Conservation (phyloP, 441 rosid genomes). For the Kokia cookei region DNA sequence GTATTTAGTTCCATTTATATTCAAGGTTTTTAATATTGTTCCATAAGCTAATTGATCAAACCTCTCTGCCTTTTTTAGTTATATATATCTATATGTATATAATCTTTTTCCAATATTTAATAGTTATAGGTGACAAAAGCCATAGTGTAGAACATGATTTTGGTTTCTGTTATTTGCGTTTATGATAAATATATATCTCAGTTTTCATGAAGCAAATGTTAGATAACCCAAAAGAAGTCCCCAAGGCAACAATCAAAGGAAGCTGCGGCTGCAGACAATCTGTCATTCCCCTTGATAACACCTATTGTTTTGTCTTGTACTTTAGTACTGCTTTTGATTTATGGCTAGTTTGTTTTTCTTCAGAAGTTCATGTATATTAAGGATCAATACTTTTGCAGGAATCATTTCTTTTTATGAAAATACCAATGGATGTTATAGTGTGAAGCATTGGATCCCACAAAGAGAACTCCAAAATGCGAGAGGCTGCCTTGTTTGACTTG, state of each 20-base stretch:
- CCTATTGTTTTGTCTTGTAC: background rate
- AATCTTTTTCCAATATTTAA: background rate
- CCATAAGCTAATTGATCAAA: background rate
- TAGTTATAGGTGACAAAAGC: background rate
- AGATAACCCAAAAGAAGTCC: background rate
- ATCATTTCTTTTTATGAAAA: conserved; percentile 4
- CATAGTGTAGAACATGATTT: background rate
- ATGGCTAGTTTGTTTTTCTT: background rate
- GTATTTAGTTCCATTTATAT: background rate
- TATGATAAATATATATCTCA: background rate
- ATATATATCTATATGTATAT: background rate
- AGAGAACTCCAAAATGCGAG: conserved; percentile 95
- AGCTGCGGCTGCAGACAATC: background rate
- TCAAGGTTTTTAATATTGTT: background rate
- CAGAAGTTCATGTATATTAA: conserved; percentile 2
- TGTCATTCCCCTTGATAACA: background rate
- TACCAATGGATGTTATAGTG: conserved; percentile 26
- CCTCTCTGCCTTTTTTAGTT: background rate
- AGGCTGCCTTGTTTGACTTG: conserved; percentile 54
- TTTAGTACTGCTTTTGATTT: background rate
- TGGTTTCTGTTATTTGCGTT: background rate
- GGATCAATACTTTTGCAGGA: conserved; percentile 47
- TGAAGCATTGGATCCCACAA: conserved; percentile 96
- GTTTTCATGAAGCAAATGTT: background rate
- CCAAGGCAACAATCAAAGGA: background rate